Percentiles rank a stretch among this genome's conserved stretches.
Conservation (phyloP, 2,329 filamentous ascomycete species). For the Penicillium sp. region DNA sequence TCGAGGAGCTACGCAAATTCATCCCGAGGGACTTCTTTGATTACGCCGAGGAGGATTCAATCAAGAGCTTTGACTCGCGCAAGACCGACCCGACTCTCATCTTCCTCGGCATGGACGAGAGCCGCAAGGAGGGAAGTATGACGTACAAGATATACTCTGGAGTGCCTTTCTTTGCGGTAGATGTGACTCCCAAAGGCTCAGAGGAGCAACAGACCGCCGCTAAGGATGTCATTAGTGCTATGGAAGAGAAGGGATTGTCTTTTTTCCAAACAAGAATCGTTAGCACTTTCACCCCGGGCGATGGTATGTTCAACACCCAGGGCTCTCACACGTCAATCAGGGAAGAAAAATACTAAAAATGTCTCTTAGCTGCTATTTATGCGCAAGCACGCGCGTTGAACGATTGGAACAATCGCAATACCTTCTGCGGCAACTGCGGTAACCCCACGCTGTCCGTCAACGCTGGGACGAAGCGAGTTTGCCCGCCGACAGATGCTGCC, state of each 20-base stretch:
- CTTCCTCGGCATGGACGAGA: slow-evolving; percentile 81
- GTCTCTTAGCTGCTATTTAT: slow-evolving; percentile 72
- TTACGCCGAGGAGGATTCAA: slow-evolving; percentile 67
- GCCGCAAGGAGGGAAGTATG: slow-evolving; percentile 42
- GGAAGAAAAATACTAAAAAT: background rate
- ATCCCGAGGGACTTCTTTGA: slow-evolving; percentile 71
- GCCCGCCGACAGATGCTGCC: slow-evolving; percentile 44
- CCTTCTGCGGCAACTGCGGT: slow-evolving; percentile 88
- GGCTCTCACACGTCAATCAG: background rate
- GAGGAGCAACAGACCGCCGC: slow-evolving; percentile 57
- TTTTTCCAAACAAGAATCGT: slow-evolving; percentile 67
- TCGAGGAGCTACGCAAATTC: slow-evolving; percentile 66
- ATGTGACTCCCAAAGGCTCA: slow-evolving; percentile 71
- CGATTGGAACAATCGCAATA: slow-evolving; percentile 93
- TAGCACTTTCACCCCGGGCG: slow-evolving; percentile 58
- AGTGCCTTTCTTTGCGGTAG: slow-evolving; percentile 82
- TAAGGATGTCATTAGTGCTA: slow-evolving; percentile 56
- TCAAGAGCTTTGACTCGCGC: slow-evolving; percentile 71
- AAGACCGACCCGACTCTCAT: slow-evolving; percentile 68
- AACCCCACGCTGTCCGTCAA: slow-evolving; percentile 64
- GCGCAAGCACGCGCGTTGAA: slow-evolving; percentile 83
- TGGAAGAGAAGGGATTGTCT: slow-evolving; percentile 60
- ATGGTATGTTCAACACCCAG: slow-evolving; percentile 50
- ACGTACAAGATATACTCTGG: slow-evolving; percentile 65
- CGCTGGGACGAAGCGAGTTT: slow-evolving; percentile 46